Percentiles rank a stretch among this genome's conserved stretches.
These are phyloP conservation scores for Murraya koenigii DNA, from an alignment of 345 rosid genomes.

Conservation along the genomic window DNA sequence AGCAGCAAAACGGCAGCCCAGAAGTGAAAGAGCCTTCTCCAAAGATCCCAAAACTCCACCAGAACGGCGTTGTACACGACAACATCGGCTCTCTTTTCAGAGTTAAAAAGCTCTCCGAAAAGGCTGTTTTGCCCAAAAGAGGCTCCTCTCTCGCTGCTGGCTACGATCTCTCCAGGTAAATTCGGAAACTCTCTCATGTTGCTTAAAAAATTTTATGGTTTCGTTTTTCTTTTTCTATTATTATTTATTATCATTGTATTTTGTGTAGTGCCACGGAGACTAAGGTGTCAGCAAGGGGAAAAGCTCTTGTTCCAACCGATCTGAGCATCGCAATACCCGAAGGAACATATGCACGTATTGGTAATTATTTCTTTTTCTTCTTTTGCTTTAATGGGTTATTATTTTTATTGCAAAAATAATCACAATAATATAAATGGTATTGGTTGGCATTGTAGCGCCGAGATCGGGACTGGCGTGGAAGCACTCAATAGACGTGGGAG, in stretches of 20 bases:
- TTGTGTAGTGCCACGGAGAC: slow-evolving; percentile 48
- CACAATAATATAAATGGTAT: no score
- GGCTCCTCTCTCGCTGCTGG: slow-evolving; percentile 80
- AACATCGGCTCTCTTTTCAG: slow-evolving; percentile 23
- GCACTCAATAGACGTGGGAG: slow-evolving; percentile 78
- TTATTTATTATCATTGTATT: neutral
- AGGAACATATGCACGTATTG: slow-evolving; percentile 58
- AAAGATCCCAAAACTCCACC: slow-evolving; percentile 42
- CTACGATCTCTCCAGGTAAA: slow-evolving; percentile 68
- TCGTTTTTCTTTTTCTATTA: no score
- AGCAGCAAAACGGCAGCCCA: slow-evolving; percentile 9
- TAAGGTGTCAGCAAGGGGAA: slow-evolving; percentile 82
- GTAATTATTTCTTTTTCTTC: slow-evolving; percentile 6
- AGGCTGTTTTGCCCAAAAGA: slow-evolving; percentile 66
- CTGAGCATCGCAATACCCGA: slow-evolving; percentile 61
- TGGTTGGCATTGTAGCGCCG: slow-evolving; percentile 37
- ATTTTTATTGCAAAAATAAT: neutral
- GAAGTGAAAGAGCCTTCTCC: slow-evolving; percentile 21
- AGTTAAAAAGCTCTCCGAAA: slow-evolving; percentile 75
- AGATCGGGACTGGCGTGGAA: slow-evolving; percentile 84
- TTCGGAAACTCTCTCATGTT: no score
- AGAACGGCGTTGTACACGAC: slow-evolving; percentile 30
- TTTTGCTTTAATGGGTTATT: neutral
- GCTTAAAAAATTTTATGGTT: neutral
- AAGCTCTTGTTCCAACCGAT: slow-evolving; percentile 71